Percentiles rank a stretch among this genome's conserved stretches.
Conservation (phyloP, 345 rosid genomes). For the Excoecaria agallocha region DNA sequence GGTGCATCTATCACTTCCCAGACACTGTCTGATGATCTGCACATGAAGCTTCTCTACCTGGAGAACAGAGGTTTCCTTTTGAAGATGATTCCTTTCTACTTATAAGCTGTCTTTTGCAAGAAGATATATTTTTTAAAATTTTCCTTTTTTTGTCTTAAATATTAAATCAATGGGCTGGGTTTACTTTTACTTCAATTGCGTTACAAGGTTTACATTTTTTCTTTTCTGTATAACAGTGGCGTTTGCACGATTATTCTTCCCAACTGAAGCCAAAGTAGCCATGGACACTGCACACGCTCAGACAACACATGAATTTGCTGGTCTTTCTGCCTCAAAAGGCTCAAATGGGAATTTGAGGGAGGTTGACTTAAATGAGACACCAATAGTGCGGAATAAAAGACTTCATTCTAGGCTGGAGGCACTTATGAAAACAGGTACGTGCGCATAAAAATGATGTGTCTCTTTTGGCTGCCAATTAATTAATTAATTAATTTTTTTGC, state of each 20-base stretch:
- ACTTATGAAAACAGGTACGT: conserved; percentile 83
- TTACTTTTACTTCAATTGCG: neutral
- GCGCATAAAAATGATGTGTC: neutral
- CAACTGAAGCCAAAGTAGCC: conserved; percentile 87
- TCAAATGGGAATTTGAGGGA: conserved; percentile 61
- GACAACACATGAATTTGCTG: conserved; percentile 65
- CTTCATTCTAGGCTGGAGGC: conserved; percentile 71
- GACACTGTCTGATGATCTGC: conserved; percentile 67
- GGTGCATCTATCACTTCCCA: conserved; percentile 48
- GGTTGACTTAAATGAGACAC: conserved; percentile 92
- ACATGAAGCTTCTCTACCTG: conserved; percentile 79
- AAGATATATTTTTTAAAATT: neutral
- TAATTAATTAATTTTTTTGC: no score
- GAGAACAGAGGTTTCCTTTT: conserved; percentile 82
- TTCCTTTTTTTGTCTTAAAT: no score
- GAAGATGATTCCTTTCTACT: neutral
- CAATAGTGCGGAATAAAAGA: conserved; percentile 59
- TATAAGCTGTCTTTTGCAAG: neutral
- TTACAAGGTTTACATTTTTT: neutral
- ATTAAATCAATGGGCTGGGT: neutral
- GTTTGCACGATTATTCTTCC: conserved; percentile 79
- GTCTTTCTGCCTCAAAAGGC: conserved; percentile 53
- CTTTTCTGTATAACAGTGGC: conserved; percentile 60
- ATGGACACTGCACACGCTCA: conserved; percentile 82
- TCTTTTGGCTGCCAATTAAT: neutral